A percentile compares a stretch with the other conserved stretches of the same genome.
Conservation (phyloP, 179 eudicot species). For the Corrigiola litoralis region DNA sequence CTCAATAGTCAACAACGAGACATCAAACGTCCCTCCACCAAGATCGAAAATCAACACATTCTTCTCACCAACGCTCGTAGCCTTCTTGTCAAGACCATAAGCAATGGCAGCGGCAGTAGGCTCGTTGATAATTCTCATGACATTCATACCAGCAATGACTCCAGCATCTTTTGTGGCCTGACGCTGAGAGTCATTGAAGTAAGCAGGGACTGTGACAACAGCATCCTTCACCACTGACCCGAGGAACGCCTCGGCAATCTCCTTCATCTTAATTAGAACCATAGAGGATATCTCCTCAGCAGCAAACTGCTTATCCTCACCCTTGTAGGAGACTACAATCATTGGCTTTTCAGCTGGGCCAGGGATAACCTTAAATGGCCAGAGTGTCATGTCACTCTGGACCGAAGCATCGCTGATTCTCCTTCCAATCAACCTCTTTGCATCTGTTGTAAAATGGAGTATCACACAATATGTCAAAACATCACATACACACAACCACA, state of each 20-base stretch:
- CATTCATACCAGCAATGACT: conserved; percentile 33
- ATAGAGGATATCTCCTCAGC: conserved; percentile 40
- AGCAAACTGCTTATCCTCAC: conserved; percentile 34
- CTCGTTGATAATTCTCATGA: conserved; percentile 35
- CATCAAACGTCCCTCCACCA: conserved; percentile 37
- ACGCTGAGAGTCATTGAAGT: conserved; percentile 38
- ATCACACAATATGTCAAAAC: not conserved
- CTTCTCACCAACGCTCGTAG: conserved; percentile 33
- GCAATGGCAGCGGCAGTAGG: conserved; percentile 44
- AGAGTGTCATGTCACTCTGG: conserved; percentile 27
- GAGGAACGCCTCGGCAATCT: conserved; percentile 33
- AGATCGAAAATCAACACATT: conserved; percentile 37
- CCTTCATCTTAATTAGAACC: conserved; percentile 39
- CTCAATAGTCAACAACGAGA: conserved; percentile 33
- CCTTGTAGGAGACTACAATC: conserved; percentile 34
- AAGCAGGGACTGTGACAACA: conserved; percentile 37
- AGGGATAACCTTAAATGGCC: conserved; percentile 35
- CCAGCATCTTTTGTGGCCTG: conserved; percentile 37
- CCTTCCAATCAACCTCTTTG: conserved; percentile 36
- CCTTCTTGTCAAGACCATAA: conserved; percentile 40
- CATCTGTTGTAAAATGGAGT: conserved; percentile 9
- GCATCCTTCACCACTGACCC: conserved; percentile 32
- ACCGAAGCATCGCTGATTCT: conserved; percentile 32
- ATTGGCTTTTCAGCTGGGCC: conserved; percentile 32
- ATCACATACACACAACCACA: not conserved